Evolutionary conservation across 192 early-diverging fungal genomes (phyloP), one percentile per base, ranked within the genome.

Genomic region (Backusella luteola): DNA sequence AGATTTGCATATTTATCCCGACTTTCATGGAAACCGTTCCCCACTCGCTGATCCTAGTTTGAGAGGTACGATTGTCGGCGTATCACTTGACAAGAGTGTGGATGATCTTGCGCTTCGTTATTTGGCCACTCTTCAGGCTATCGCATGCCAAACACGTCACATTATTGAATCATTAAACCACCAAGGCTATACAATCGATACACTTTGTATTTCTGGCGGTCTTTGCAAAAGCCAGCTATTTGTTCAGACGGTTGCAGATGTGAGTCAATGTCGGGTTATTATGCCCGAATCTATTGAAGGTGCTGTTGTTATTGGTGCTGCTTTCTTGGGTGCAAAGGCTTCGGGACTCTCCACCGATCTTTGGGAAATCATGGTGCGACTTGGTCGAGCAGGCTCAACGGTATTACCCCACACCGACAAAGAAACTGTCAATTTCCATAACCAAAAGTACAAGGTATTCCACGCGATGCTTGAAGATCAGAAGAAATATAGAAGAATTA

Each of bases 1-100:
- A 38, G 38, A 81, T 68, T 41, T 92, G 8, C 92, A 94, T 67
- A 77, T 94, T 59, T 86, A 89, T 9, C 93, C 93, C n/a, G 93
- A 94, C 79, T 89, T 87, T 74, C 92, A 94, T 77, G 93, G 93
- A 3, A 93, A 93, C 74, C 86, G 93, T 8, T 89, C 90, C 6
- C 93, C 93, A 3, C 77, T 93, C 17, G 86, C 89, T 1, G 91
- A 94, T 73, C 85, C 92, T 59, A 77, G 76, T 32, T 71, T 93
- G 44, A 81, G 89, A 32, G 93, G 93, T 8, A 81, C 80, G 0
- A 78, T 91, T 11, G 81, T 84, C 5, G 92, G 93, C 3, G 56
- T 87, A 36, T 76, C 87, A 38, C 78, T 91, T 9, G 88, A 91
- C 69, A 66, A 78, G 12, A 82, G 73, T 42, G 53, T 88, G 0